Evolutionary conservation across 495 filamentous ascomycete genomes (phyloP), one percentile per base, ranked within the genome.

Genomic region (Podospora comata): DNA sequence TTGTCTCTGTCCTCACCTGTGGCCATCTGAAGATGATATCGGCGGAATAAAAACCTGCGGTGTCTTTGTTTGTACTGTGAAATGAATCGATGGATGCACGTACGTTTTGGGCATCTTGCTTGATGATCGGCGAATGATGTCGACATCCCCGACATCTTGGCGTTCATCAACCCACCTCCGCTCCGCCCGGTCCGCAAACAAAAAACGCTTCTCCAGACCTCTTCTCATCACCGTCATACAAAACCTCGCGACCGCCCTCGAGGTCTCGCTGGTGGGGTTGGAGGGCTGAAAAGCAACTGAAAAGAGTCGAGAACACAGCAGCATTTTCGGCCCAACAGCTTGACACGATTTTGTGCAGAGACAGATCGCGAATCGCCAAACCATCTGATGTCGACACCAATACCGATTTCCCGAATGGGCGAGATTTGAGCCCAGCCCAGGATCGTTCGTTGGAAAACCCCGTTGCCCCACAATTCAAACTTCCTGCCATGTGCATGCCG

Each of bases 111-210:
- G 34, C 18, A 32, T 63, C 11, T 39, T 63, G 2, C 61, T 32
- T 48, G 27, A 19, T 63, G 61, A 44, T 63, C 32, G 61, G 18
- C 61, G 61, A 27, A 63, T 63, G 32, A 48, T 63, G 61, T 63
- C 61, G 32, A 63, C 13, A 63, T 63, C 61, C 61, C 61, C 61
- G 61, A 63, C 61, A 32, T 63, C 61, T 63, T 63, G 61, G 61
- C 61, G 20, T 34, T 27, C 27, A 28, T 19, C 27, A 39, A 20
- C 28, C 61, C 61, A 44, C 27, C 61, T 19, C 61, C 27, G 27
- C 30, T 63, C 61, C 32, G 61, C 59, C 59, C 61, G 61, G 61
- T 63, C 61, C 61, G 61, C 61, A 32, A 63, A 18, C 32, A 18
- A 19, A 32, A 58, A 58, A 58, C 55, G 55, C 55, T 58, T 26